Base-by-base conservation (phyloP, 306 rosid genomes). In the Vigna trinervia region DNA sequence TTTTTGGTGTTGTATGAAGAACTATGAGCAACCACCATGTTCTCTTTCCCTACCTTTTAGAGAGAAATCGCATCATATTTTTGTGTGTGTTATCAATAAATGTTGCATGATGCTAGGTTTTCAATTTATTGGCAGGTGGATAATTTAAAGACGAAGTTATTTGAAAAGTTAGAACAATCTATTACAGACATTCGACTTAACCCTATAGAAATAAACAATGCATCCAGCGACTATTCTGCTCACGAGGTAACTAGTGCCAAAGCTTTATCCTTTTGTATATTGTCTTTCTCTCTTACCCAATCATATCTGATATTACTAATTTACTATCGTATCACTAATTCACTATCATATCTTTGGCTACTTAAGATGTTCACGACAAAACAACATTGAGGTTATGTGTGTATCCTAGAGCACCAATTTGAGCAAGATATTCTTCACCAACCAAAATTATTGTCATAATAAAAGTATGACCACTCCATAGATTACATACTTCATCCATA, bases 81-180 rank as follows among this genome's bases (percentile, higher is more conserved):
- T 22, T 41, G 61, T n/a, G 39, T 22, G 47, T 34, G n/a, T 57
- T 78, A 30, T 58, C 39, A 36, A n/a, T 75, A 43, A 8, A 69
- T 41, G 72, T 82, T 73, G 59, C 78, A 73, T 56, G 82, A 77
- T 81, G 80, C 59, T 78, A 66, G 71, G 67, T 63, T 69, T 52
- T 74, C 73, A 52, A 73, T 74, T 15, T 84, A 38, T 86, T 87
- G 88, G 75, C 90, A 95, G 97, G 91, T 92, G 80, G 87, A 90
- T 68, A 89, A 86, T 78, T 89, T 95, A 85, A 90, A 90, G 87
- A 90, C 80, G 32, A 91, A 88, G 84, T 75, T 92, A 72, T 92
- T 95, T 32, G 96, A 86, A 70, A 95, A 95, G 76, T 84, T 95
- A 81, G 97, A 93, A 84, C 96, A 88, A 63, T 95, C 96, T 74